These are phyloP conservation scores for Persicaria tinctoria DNA, from an alignment of 148 eudicot genomes.

Conservation along the genomic window DNA sequence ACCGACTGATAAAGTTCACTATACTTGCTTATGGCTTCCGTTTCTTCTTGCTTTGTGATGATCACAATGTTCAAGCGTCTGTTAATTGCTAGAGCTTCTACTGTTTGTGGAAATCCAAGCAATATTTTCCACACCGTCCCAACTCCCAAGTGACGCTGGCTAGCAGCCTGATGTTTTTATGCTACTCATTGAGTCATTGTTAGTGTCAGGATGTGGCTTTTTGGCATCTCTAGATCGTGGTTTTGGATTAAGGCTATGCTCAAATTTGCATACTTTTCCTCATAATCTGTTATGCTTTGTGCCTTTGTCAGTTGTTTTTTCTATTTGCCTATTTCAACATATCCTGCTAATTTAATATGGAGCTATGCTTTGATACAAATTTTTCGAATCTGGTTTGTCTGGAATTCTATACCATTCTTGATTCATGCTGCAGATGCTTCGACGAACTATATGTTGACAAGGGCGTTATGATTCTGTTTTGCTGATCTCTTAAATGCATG, in stretches of 20 bases:
- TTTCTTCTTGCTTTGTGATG: neutral
- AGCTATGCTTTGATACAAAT: neutral
- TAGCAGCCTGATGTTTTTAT: neutral
- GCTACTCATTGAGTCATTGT: neutral
- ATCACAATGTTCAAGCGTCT: neutral
- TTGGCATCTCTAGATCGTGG: neutral
- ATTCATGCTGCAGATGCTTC: conserved; percentile 3
- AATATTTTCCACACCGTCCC: neutral
- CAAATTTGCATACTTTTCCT: neutral
- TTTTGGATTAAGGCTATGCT: neutral
- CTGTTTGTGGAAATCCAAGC: neutral
- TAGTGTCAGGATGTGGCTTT: neutral
- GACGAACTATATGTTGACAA: neutral
- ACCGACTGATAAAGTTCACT: neutral
- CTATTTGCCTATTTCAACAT: neutral
- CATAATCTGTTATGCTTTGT: neutral
- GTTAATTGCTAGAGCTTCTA: neutral
- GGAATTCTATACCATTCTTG: neutral
- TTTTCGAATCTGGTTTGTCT: neutral
- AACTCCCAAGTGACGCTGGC: neutral
- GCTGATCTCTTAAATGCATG: neutral
- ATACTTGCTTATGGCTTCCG: neutral
- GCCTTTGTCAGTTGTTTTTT: neutral
- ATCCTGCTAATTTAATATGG: conserved; percentile 2
- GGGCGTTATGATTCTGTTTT: neutral